Evolutionary conservation across 345 rosid genomes (phyloP).

Genomic region (Cardamine occulta): DNA sequence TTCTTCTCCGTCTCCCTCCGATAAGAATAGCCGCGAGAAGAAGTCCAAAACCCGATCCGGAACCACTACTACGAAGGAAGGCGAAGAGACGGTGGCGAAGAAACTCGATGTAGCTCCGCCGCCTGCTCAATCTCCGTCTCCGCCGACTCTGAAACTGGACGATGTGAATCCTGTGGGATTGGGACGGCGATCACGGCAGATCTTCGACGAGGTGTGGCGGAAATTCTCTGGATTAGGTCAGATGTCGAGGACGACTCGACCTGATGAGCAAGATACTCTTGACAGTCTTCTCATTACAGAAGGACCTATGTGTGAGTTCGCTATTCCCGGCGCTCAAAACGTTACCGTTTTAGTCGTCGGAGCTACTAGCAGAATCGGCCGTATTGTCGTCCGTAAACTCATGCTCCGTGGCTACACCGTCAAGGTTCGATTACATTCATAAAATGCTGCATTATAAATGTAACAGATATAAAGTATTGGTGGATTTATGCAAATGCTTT

Average conservation of each 20-base stretch:
- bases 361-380: slow-evolving; percentile 91
- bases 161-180: slow-evolving; percentile 91
- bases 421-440: slow-evolving; percentile 49
- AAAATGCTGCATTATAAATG: too few relatives aligned
- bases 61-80: slow-evolving; percentile 36
- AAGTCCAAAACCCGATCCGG: slow-evolving; percentile 26
- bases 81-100: slow-evolving; percentile 27
- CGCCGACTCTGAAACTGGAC: slow-evolving; percentile 62
- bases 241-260: slow-evolving; percentile 79
- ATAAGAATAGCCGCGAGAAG: slow-evolving; percentile 38
- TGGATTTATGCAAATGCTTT: background rate
- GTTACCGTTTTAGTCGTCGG: slow-evolving; percentile 93
- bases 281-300: slow-evolving; percentile 72
- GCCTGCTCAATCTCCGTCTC: slow-evolving; percentile 24
- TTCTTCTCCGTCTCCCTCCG: slow-evolving; percentile 37
- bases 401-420: slow-evolving; percentile 94
- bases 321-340: slow-evolving; percentile 89
- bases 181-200: slow-evolving; percentile 84
- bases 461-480: background rate
- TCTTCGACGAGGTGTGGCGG: slow-evolving; percentile 94
- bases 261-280: slow-evolving; percentile 66
- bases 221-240: slow-evolving; percentile 95
- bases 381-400: slow-evolving; percentile 91
- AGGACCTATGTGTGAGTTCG: slow-evolving; percentile 98
- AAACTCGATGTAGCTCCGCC: slow-evolving; percentile 33